Evolutionary conservation across 352 stramenopile species (phyloP), one percentile per base, ranked within the genome.

Genomic region (Globisporangium carolinianum): DNA sequence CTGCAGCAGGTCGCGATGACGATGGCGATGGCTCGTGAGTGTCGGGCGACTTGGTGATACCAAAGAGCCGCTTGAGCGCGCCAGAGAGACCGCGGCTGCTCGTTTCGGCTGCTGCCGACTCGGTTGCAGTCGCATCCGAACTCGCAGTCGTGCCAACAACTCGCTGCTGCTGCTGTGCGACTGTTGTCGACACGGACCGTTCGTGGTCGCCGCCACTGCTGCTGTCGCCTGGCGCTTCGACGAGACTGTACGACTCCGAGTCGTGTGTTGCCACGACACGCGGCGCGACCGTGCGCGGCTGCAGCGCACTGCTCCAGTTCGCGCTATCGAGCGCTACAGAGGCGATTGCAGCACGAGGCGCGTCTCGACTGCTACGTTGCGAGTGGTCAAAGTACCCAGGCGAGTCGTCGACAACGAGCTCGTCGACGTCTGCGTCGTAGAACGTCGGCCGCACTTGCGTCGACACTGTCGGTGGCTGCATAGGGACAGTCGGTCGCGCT

Each of bases 41-140:
- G 2, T 2, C 24, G 24, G 24, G 24, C 24, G 24, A 32, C 24
- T 32, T 32, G 24, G 24, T 3, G 24, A 32, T 79, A 5, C 77
- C 77, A 47, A 91, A 88, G 7, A 91, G 83, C 0, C 82, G 68
- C 62, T 89, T 89, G 0, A 91, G 48, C 18, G 71, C 79, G 14
- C 72, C 71, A 45, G 73, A 64, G 24, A 91, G 75, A 1, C 81
- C 71, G 6, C 53, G 46, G 10, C 59, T 57, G 15, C 63, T 68
- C 8, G 46, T 63, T 43, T 35, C 24, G 2, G 24, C 24, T 32
- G 24, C 2, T 32, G 24, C 24, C 24, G 24, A 32, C 24, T 32
- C 24, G 24, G 24, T 32, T 2, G 24, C 24, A 32, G 1, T 32
- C 24, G 24, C 24, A 32, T 32, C 24, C 24, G 42, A 6, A 46